Conservation (phyloP, 2,329 filamentous ascomycete genomes). For the Ophiostoma novo-ulmi region DNA sequence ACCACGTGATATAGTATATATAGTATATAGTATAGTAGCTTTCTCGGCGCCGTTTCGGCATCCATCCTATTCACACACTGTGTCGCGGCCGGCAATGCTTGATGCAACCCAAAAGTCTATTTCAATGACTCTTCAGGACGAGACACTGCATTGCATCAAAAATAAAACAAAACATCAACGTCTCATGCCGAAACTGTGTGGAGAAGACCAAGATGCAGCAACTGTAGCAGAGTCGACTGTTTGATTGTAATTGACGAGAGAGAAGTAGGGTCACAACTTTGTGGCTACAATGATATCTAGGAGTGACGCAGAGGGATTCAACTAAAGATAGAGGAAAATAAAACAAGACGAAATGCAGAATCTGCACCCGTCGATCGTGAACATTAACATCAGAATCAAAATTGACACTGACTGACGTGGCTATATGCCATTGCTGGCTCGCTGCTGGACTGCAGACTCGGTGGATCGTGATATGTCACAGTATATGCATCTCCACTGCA, state of each 20-base stretch:
- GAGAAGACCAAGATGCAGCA: background rate
- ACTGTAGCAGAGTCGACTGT: background rate
- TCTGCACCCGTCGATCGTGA: background rate
- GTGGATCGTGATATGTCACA: background rate
- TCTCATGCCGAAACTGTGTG: background rate
- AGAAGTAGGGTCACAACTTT: too few relatives aligned
- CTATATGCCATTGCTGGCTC: background rate
- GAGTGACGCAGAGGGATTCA: too few relatives aligned
- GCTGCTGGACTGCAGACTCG: background rate
- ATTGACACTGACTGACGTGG: background rate
- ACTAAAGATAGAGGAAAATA: background rate
- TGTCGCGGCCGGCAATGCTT: too few relatives aligned
- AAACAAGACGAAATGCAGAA: background rate
- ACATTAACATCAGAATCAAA: background rate
- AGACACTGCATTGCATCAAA: background rate
- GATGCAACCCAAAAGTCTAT: too few relatives aligned
- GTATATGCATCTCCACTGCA: too few relatives aligned
- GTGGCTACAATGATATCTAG: too few relatives aligned
- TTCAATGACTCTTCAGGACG: too few relatives aligned
- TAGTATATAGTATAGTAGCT: too few relatives aligned
- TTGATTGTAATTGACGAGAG: background rate
- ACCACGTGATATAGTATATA: too few relatives aligned
- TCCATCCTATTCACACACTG: background rate
- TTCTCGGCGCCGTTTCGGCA: slow-evolving; percentile 1
- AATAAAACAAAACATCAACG: background rate